Conservation (phyloP, 148 eudicot genomes). For the Camellia granthamiana region DNA sequence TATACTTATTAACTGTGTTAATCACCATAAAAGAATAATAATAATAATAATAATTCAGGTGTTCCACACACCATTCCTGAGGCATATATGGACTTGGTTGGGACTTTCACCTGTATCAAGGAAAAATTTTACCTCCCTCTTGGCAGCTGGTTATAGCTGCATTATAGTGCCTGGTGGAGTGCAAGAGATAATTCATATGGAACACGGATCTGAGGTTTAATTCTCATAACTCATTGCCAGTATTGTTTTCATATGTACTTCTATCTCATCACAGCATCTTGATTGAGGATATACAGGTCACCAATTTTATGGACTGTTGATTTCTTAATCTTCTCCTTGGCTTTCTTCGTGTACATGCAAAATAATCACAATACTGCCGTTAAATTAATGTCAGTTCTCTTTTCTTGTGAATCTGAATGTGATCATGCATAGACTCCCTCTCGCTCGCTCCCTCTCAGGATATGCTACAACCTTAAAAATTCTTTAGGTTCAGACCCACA, state of each 20-base stretch:
- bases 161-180: slow-evolving; percentile 92
- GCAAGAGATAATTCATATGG: slow-evolving; percentile 80
- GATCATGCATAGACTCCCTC: not conserved
- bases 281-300: not conserved
- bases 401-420: not conserved
- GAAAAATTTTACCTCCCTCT: slow-evolving; percentile 61
- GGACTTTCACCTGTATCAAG: slow-evolving; percentile 75
- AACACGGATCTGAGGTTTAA: slow-evolving; percentile 71
- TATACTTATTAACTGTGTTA: not conserved
- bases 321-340: not conserved
- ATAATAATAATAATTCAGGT: slow-evolving; percentile 40
- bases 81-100: slow-evolving; percentile 96
- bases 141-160: slow-evolving; percentile 78
- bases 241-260: not conserved
- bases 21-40: not conserved
- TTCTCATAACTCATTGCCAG: slow-evolving; percentile 6
- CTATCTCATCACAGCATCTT: not conserved
- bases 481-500: not conserved
- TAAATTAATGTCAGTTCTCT: not conserved
- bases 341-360: not conserved
- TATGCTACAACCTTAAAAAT: not conserved
- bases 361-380: not conserved
- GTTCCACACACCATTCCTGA: slow-evolving; percentile 80
- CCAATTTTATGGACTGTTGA: not conserved
- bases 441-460: not conserved